Percentiles rank a stretch among this genome's conserved stretches.
Evolutionary conservation across 2,329 filamentous ascomycete genomes (phyloP).

Genomic region (Tolypocladium inflatum): DNA sequence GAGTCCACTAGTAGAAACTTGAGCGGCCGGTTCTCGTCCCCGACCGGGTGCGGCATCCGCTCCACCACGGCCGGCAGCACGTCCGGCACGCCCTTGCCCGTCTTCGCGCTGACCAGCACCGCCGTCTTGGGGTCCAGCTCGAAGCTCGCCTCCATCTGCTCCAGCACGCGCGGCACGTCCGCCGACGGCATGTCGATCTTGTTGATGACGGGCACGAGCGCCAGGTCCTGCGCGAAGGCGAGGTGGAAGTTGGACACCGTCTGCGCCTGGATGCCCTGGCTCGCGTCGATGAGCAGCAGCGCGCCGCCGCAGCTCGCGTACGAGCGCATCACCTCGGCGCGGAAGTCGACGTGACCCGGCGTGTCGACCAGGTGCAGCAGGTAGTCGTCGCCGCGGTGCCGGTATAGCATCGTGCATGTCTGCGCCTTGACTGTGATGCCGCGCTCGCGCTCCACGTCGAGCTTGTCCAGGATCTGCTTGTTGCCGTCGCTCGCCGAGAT

Average conservation of each 20-base stretch:
- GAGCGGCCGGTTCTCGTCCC: conserved; percentile 63
- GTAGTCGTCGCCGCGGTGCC: conserved; percentile 76
- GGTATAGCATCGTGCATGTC: conserved; percentile 97
- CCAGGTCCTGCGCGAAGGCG: conserved; percentile 82
- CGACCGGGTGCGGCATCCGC: conserved; percentile 69
- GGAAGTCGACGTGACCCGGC: conserved; percentile 94
- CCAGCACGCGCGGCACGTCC: conserved; percentile 74
- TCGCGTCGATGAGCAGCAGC: conserved; percentile 86
- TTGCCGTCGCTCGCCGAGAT: conserved; percentile 73
- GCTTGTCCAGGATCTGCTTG: conserved; percentile 93
- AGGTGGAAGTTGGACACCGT: conserved; percentile 98
- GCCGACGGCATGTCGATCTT: conserved; percentile 91
- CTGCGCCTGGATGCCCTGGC: conserved; percentile 93
- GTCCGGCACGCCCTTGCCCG: conserved; percentile 76
- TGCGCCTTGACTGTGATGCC: conserved; percentile 99
- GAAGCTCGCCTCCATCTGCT: conserved; percentile 79
- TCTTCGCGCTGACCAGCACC: conserved; percentile 79
- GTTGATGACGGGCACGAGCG: conserved; percentile 86
- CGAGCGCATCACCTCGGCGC: conserved; percentile 88
- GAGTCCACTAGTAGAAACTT: conserved; percentile 88
- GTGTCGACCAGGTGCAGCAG: conserved; percentile 93
- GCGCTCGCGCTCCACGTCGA: conserved; percentile 91
- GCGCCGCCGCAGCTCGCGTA: conserved; percentile 96
- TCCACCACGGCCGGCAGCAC: conserved; percentile 81
- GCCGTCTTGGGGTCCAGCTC: conserved; percentile 71